Evolutionary conservation across 169 alveolate genomes (phyloP), one percentile per base, ranked within the genome.

Genomic region (Eimeria brunetti): DNA sequence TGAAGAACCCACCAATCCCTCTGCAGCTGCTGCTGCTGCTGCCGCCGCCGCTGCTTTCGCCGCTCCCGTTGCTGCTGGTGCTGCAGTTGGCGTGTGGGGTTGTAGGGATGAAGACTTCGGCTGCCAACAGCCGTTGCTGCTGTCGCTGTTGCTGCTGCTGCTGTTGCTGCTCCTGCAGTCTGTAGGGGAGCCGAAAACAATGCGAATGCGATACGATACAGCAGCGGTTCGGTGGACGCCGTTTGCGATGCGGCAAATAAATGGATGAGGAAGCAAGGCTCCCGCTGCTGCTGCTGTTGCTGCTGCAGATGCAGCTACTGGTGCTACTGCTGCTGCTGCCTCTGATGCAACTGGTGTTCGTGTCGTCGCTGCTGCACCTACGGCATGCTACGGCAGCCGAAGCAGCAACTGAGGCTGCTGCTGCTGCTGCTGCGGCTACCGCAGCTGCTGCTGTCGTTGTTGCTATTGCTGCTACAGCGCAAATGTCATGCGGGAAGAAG

Each of bases 11-110:
- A n/a, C 75, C 75, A 64, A n/a, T 64, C 75, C 75, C 75, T 64
- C 75, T 64, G 75, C 75, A 64, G 75, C 75, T 22, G 75, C 75
- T n/a, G 75, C 75, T 64, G 75, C 75, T 64, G 75, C 75, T 22
- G 53, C 46, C 27, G 46, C 56, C 11, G 22, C 84, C 51, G 51
- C 46, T 73, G 51, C 56, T 22, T 41, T 46, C 27, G 53, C 51
- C 46, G 18, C 53, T 38, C 49, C 84, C 11, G 84, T 46, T 36
- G 84, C 84, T 73, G 46, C 56, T 16, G 84, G 49, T 33, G 84
- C 53, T 73, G 84, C 84, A 9, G 76, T 67, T 67, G 30, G 38
- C 30, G 38, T 67, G 76, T 6, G 38, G 76, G 76, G 38, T 27
- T 27, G 38, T 22, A 30, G n/a, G 14, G 53, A 9, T 22, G 27